A percentile compares a stretch with the other conserved stretches of the same genome.
Evolutionary conservation across 305 asterid species (phyloP).

Genomic region (Nicotiana rustica): DNA sequence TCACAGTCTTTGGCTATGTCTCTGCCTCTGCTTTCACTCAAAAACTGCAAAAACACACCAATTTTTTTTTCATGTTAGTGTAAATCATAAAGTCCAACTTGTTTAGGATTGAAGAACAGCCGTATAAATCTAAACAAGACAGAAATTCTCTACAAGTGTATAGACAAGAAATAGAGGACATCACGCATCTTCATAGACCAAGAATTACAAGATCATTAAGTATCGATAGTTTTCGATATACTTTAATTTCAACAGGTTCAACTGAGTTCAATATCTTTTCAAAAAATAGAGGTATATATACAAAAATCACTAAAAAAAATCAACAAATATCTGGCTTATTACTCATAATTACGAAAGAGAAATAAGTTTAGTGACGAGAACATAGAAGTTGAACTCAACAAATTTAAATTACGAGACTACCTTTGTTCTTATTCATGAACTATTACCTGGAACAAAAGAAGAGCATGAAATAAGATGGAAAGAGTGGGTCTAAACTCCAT

Average conservation of each 20-base stretch:
- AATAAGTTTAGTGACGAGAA: not conserved
- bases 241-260: not conserved
- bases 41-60: conserved; percentile 35
- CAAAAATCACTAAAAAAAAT: not conserved
- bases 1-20: conserved; percentile 31
- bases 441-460: conserved; percentile 56
- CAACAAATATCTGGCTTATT: not conserved
- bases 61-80: not conserved
- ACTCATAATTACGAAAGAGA: not conserved
- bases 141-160: not conserved
- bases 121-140: too few species aligned
- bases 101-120: not conserved
- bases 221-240: not conserved
- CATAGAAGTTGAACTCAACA: not conserved
- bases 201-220: not conserved
- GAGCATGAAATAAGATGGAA: conserved; percentile 43
- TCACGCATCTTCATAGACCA: not conserved
- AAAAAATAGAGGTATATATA: not conserved
- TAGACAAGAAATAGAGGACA: not conserved
- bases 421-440: not conserved
- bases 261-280: not conserved
- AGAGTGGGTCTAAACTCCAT: conserved; percentile 45
- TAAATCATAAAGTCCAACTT: not conserved
- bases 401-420: not conserved
- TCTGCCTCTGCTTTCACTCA: conserved; percentile 34